Evolutionary conservation across 2,329 filamentous ascomycete genomes (phyloP), one percentile per base, ranked within the genome.

Genomic region (Ceratocystis destructans): DNA sequence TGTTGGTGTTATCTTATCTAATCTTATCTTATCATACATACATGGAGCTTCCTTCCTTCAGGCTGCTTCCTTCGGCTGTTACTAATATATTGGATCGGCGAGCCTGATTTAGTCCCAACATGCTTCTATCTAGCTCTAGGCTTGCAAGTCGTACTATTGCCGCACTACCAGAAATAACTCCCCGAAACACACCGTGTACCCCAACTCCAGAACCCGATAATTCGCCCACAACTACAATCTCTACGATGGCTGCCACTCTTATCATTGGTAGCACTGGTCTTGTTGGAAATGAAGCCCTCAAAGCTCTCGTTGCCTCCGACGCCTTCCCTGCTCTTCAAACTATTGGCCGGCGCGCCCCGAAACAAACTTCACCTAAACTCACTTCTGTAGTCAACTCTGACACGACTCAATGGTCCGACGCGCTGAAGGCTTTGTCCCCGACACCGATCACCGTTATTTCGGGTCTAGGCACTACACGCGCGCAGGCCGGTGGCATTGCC

Each of bases 381-480:
- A 78, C 80, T 62, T 80, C 86, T n/a, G 77, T 88, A 70, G 76
- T 87, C 71, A 85, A 88, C 31, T 70, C 81, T 70, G 88, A 95
- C 74, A 85, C 84, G 1, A 74, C 82, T 6, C 80, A 82, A 72
- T 96, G 91, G 92, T 76, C 83, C 1, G 70, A 79, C 8, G 77
- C 81, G 70, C 80, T 94, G 62, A 73, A 79, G 5, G 75, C 78
- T 44, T 76, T 88, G 59, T 72, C 77, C 0, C 82, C 86, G 0
- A 69, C 79, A 0, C 85, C 88, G 0, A 74, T 78, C 0, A 78
- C 88, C 70, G 86, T 94, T 77, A 85, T 93, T 77, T 91, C 88
- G 1, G 84, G 84, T 1, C 81, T 96, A 0, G 93, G 87, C 67
- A 96, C 90, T 1, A 96, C 92, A 0, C 83, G 85, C 62, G 87